A percentile compares a stretch with the other conserved stretches of the same genome.
Evolutionary conservation across 352 stramenopile genomes (phyloP).

Genomic region (Elongisporangium undulatum): DNA sequence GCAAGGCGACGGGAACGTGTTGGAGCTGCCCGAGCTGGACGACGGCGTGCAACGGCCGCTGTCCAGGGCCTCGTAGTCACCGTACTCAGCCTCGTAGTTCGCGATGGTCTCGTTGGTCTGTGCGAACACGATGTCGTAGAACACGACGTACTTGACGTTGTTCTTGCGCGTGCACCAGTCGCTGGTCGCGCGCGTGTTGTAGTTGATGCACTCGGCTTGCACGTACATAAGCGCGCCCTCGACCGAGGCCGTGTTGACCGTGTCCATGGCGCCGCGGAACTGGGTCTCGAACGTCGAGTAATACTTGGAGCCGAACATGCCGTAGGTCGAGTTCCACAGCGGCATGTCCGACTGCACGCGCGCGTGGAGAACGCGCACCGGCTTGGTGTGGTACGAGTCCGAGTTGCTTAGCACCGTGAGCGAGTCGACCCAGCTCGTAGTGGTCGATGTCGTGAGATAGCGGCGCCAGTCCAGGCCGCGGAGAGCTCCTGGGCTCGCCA

Average conservation of each 20-base stretch:
- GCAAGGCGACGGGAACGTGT: slow-evolving; percentile 19
- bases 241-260: slow-evolving; percentile 76
- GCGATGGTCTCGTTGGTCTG: slow-evolving; percentile 24
- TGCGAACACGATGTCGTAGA: slow-evolving; percentile 30
- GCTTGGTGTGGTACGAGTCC: slow-evolving; percentile 49
- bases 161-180: slow-evolving; percentile 76
- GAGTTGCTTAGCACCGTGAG: slow-evolving; percentile 27
- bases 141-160: slow-evolving; percentile 24
- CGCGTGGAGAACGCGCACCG: slow-evolving; percentile 54
- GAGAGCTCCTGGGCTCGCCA: background rate
- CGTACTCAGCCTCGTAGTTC: slow-evolving; percentile 25
- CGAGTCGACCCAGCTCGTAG: slow-evolving; percentile 13
- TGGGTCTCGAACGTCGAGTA: slow-evolving; percentile 22
- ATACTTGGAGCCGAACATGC: slow-evolving; percentile 37
- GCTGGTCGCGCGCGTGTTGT: slow-evolving; percentile 48
- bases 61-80: slow-evolving; percentile 30
- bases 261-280: slow-evolving; percentile 52
- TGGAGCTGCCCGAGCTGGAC: slow-evolving; percentile 3
- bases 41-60: slow-evolving; percentile 23
- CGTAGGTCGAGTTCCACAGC: slow-evolving; percentile 34
- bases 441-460: background rate
- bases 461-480: background rate
- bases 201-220: slow-evolving; percentile 83
- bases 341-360: slow-evolving; percentile 55
- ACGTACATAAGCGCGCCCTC: slow-evolving; percentile 87